Evolutionary conservation across 352 stramenopile genomes (phyloP), one percentile per base, ranked within the genome.

Genomic region (Phytopythium aichiense): DNA sequence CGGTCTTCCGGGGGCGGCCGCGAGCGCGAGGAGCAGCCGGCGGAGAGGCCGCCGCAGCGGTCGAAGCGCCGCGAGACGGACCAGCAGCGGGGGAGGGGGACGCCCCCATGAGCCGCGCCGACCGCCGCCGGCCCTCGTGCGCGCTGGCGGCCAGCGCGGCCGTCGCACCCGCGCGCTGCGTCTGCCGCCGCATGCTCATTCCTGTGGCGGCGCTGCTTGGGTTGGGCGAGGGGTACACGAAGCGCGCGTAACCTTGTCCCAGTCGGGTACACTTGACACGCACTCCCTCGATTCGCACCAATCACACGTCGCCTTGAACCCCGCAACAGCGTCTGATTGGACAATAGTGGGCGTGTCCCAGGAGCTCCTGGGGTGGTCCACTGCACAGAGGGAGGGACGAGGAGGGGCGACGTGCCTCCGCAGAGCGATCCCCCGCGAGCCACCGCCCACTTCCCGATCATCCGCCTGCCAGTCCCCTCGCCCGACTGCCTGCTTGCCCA

Each of bases 251-350:
- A 30, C 46, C 46, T 35, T 35, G 46, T 53, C 12, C 8, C 46
- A 51, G 22, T 13, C 18, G 42, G 20, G 7, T 49, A 49, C 45
- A 31, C n/a, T 53, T 35, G 46, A 53, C 46, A 53, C 46, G 46
- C 45, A 51, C 11, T 8, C 5, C 16, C 11, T 48, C 30, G 7
- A 38, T 79, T 79, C 74, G 69, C 60, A 45, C 71, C 68, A 79
- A 74, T 76, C 59, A 49, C 61, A 43, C 28, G 25, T 58, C 49
- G 51, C 38, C 2, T 20, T 45, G 37, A 58, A 25, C 33, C 30
- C 56, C 56, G 67, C 45, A 33, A 37, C 4, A 31, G 7, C 45
- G 6, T 42, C 3, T 38, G 50, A 76, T 73, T 73, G 63, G 67
- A 25, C 49, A 73, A 52, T 53, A 53, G 15, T 7, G 18, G 25